Base-by-base conservation (phyloP, 257 asterid genomes). In the Solanum verrucosum region DNA sequence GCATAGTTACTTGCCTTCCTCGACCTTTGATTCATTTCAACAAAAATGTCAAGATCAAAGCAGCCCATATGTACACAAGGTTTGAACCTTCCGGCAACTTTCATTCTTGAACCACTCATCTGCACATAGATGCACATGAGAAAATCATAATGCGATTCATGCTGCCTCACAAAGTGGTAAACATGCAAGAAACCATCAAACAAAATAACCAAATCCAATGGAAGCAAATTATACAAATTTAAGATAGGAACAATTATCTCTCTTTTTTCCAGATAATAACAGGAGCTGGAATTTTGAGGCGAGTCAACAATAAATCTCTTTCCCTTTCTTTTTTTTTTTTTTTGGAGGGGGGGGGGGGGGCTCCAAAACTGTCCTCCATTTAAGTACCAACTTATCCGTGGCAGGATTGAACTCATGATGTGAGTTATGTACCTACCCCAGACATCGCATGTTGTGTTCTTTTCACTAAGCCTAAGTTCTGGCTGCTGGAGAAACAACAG, bases 101-200 rank as follows among this genome's bases (percentile, higher is more conserved):
- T 95, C 93, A 95, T 95, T 92, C 98, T 93, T 89, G 92, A 88
- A 87, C 98, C 96, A 91, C 98, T 95, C 94, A 94, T 94, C 98
- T 95, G 93, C 44, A 89, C 92, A 84, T 70, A 63, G 35, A 71
- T 70, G 52, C 87, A 68, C 63, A 40, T 6, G 3, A 31, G 13
- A 86, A 71, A 21, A 25, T 42, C 29, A 13, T 11, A 29, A 23
- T 70, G 88, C 11, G 46, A 33, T 25, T 31, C 44, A 11, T 27
- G 88, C 9, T 68, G 88, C 46, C 18, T 20, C 33, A 42, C 40
- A 37, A 52, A 87, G 71, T 37, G 77, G 23, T 31, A 4, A 37
- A 75, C 37, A 59, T 29, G 56, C 73, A 56, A 49, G 73, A 65
- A 44, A 71, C 84, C 67, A 40, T 74, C 70, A 87, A 73, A 44